Evolutionary conservation across 768 basidiomycete species (phyloP), one percentile per base, ranked within the genome.

Genomic region (Lepiota venenata): DNA sequence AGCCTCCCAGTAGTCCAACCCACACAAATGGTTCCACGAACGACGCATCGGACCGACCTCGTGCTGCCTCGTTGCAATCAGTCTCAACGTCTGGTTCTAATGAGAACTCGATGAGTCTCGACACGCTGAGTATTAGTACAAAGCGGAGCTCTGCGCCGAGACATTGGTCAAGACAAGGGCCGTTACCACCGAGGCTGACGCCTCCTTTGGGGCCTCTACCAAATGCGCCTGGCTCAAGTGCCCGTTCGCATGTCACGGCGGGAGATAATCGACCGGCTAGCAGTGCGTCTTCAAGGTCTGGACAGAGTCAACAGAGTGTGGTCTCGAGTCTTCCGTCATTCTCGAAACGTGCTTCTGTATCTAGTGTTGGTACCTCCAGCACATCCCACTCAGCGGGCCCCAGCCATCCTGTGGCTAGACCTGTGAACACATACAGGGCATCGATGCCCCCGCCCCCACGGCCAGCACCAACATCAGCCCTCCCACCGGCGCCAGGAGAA

Each of bases 381-480:
- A 47, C 25, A 20, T 51, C 49, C 18, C 55, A 44, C 29, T 45
- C 50, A 40, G 42, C 57, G 21, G 53, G 47, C 29, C 56, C 48
- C 35, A 56, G 59, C 27, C 50, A 58, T 36, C 29, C 60, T 15
- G 40, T 50, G 15, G 41, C 55, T 29, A 60, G 57, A 21, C 37
- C 60, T 27, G 14, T 38, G 56, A 20, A 55, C 50, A 11, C 74
- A 27, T 77, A 84, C 61, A 75, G 88, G 38, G 62, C 71, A 16
- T 88, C 86, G 3, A 78, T 87, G 66, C 87, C 80, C 2, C 82
- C 88, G 2, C 89, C 88, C 15, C 86, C 82, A 25, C 83, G 86
- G 12, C 89, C 89, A 27, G 80, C 85, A 3, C 88, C 90, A 0
- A 85, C 78, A 22, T 77, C 78, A 46, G 85, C 87, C 5, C 79